phyloP scores from a whole-genome alignment of 192 early-diverging fungal species.

The Rhizophagus prolifer region DNA sequence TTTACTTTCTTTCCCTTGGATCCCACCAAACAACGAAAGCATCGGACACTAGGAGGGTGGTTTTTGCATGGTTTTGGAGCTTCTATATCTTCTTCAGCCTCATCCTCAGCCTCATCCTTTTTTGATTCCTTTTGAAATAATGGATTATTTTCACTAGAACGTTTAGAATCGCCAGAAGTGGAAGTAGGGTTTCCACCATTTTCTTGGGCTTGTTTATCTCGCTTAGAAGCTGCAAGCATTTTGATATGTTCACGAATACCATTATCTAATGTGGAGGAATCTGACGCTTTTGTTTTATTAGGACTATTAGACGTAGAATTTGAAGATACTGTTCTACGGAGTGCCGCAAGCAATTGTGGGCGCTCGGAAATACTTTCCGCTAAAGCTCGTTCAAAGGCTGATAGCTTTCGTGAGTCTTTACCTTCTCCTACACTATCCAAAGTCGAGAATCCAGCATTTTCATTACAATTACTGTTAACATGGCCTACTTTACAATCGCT shows the following conservation, averaged over 20 bases:
- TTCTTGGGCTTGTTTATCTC: conserved; percentile 21
- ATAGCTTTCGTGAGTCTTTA: conserved; percentile 13
- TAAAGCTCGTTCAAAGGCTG: conserved; percentile 26
- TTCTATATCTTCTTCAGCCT: conserved; percentile 14
- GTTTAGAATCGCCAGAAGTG: not conserved
- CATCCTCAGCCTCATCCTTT: conserved; percentile 8
- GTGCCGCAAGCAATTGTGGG: conserved; percentile 25
- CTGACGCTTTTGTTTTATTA: not conserved
- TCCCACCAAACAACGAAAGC: conserved; percentile 29
- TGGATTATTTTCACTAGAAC: not conserved
- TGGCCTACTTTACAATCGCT: too few relatives aligned
- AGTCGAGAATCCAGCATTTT: not conserved
- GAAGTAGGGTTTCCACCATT: conserved; percentile 1
- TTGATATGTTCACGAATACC: conserved; percentile 15
- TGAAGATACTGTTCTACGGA: conserved; percentile 25
- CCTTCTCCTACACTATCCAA: not conserved
- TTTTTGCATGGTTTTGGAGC: conserved; percentile 32
- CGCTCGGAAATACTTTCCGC: conserved; percentile 8
- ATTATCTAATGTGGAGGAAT: not conserved
- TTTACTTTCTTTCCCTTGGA: conserved; percentile 28
- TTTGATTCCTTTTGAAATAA: not conserved
- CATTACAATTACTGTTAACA: not conserved
- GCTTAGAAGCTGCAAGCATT: conserved; percentile 9
- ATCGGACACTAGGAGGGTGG: conserved; percentile 26
- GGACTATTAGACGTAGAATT: not conserved